These are phyloP conservation scores for Berberis vulgaris DNA, from an alignment of 164 flowering plant genomes.

Conservation along the genomic window DNA sequence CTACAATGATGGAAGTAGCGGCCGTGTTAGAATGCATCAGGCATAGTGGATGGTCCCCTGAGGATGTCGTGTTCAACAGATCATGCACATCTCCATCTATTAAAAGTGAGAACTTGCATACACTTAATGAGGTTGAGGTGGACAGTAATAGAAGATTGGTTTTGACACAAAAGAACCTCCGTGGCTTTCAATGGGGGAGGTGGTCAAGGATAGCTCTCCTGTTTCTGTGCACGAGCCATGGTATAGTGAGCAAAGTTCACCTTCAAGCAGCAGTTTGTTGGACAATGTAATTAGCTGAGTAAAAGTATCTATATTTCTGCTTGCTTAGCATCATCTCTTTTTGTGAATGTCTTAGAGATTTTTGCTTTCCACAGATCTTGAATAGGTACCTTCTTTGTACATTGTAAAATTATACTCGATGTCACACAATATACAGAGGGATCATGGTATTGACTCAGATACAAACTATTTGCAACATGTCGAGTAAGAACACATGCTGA, in stretches of 20 bases:
- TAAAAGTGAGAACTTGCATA: constrained; percentile 29
- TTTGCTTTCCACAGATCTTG: too few relatives aligned
- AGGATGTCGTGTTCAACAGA: constrained; percentile 14
- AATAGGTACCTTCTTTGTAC: too few relatives aligned
- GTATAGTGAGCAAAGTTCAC: constrained; percentile 54
- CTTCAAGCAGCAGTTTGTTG: constrained; percentile 50
- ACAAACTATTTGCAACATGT: too few relatives aligned
- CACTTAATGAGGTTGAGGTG: constrained; percentile 12
- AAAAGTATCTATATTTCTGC: not conserved
- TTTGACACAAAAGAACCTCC: constrained; percentile 3
- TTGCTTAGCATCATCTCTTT: constrained; percentile 1
- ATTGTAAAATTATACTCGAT: too few relatives aligned
- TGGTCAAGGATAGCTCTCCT: constrained; percentile 31
- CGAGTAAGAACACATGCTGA: too few relatives aligned
- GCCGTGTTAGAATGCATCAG: constrained; percentile 60
- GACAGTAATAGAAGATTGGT: constrained; percentile 11
- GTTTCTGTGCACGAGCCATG: constrained; percentile 47
- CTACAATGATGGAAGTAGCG: constrained; percentile 87
- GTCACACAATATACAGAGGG: too few relatives aligned
- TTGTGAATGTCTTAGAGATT: constrained; percentile 3
- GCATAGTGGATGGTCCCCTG: constrained; percentile 25
- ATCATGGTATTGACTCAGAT: too few relatives aligned
- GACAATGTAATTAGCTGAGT: constrained; percentile 23
- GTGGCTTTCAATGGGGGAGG: constrained; percentile 16
- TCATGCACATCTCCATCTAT: constrained; percentile 29